These are phyloP conservation scores for Chiua virens DNA, from an alignment of 768 basidiomycete genomes.

Conservation along the genomic window DNA sequence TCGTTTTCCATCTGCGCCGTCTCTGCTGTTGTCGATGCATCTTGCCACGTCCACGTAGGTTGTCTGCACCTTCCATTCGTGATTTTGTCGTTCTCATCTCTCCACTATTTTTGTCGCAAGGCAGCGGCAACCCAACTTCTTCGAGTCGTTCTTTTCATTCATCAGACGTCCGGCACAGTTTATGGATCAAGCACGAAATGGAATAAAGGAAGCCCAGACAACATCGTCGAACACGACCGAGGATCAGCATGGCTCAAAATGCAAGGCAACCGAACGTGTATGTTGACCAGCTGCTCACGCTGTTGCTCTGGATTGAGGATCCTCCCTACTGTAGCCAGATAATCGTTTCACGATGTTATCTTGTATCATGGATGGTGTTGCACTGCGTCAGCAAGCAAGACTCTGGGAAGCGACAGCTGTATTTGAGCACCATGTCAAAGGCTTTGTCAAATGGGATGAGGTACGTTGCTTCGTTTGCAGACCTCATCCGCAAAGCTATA, in stretches of 20 bases:
- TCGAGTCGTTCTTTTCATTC: background rate
- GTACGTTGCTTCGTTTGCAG: no score
- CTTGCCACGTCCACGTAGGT: no score
- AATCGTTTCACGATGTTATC: background rate
- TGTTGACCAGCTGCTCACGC: constrained; percentile 8
- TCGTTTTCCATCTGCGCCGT: no score
- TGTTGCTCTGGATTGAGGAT: constrained; percentile 6
- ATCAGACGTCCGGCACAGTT: constrained; percentile 1
- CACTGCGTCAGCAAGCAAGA: background rate
- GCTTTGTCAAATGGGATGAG: background rate
- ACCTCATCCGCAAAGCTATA: no score
- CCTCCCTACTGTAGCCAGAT: background rate
- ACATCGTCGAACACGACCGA: constrained; percentile 10
- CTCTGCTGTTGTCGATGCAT: no score
- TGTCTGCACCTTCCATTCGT: no score
- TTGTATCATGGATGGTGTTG: constrained; percentile 3
- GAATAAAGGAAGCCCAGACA: constrained; percentile 1
- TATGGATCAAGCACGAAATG: background rate
- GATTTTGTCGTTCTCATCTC: no score
- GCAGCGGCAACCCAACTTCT: no score
- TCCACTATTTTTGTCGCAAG: no score
- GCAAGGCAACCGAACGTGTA: no score
- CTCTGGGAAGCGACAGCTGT: background rate
- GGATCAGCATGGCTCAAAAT: background rate
- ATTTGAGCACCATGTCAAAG: background rate